Base-by-base conservation (phyloP, 1,284 basidiomycete genomes). In the Dichomitus squalens region DNA sequence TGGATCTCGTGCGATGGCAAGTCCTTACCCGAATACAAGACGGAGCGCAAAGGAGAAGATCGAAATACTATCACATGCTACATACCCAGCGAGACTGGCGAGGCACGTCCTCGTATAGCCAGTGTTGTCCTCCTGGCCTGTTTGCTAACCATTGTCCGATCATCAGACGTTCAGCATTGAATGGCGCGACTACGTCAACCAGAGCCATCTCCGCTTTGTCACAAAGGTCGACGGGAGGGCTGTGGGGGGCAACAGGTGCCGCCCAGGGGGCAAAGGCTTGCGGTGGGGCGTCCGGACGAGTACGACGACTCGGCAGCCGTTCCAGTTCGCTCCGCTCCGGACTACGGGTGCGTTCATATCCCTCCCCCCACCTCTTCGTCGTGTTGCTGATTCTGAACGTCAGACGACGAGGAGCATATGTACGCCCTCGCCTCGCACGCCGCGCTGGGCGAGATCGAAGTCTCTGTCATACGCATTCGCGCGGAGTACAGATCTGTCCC, bases 41-140 rank as follows among this genome's bases (percentile, higher is more conserved):
- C 20, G 8, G 5, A 58, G n/a, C 36, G 31, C 7, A 49, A 54
- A 31, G 57, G 52, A 7, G 40, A 36, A 3, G 21, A 41, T 12
- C 49, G 49, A 20, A 54, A 56, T 43, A 63, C 55, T 7, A 40
- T 55, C 3, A 36, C 55, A 11, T 64, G 63, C 39, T 59, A 48
- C 16, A 53, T 64, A 14, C 57, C 63, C 7, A 64, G 62, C 40
- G 59, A 58, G 44, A 34, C 54, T 25, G 59, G 62, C 21, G 60
- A 61, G 52, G 62, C 58, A 27, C 20, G 58, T 53, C 8, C 18
- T 25, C 21, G 11, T 11, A 11, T 31, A 31, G n/a, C 35, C 5
- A 1, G 23, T 46, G 6, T 12, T 8, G 16, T 18, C 7, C 0
- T 18, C 27, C 23, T n/a, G 29, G 3, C 11, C n/a, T 29, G n/a